phyloP scores from a whole-genome alignment of 2,329 filamentous ascomycete species.

The Penicillium sclerotigenum region DNA sequence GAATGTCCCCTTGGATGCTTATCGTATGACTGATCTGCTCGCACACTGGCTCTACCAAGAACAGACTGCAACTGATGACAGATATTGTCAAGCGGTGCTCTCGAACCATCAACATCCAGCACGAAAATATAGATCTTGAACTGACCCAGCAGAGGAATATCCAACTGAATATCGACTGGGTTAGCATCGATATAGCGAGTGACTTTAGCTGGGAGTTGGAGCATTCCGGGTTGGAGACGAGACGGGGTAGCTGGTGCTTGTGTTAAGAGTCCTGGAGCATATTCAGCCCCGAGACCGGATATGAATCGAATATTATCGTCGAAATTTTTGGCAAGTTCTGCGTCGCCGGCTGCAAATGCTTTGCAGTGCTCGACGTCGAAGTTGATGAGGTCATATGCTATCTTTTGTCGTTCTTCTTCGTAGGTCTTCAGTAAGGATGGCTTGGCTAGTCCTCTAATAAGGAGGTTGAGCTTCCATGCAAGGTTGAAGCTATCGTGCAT shows the following conservation, averaged over 20 bases:
- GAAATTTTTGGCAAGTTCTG: constrained; percentile 66
- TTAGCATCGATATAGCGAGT: constrained; percentile 75
- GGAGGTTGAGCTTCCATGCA: constrained; percentile 36
- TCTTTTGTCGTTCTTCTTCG: constrained; percentile 31
- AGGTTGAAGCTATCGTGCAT: constrained; percentile 39
- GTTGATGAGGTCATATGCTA: constrained; percentile 31
- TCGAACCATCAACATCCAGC: constrained; percentile 57
- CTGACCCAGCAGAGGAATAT: constrained; percentile 73
- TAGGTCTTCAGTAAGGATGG: constrained; percentile 29
- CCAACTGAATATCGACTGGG: constrained; percentile 71
- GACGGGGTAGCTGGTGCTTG: constrained; percentile 31
- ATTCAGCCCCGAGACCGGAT: constrained; percentile 67
- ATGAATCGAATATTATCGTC: constrained; percentile 70
- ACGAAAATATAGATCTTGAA: constrained; percentile 73
- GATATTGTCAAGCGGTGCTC: constrained; percentile 59
- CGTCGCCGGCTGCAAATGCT: constrained; percentile 59
- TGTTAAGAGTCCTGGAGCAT: constrained; percentile 63
- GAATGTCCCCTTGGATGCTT: constrained; percentile 56
- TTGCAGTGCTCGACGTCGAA: constrained; percentile 47
- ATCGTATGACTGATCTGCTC: constrained; percentile 61
- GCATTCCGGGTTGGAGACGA: constrained; percentile 40
- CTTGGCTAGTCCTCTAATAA: constrained; percentile 25
- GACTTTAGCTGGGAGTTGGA: constrained; percentile 65
- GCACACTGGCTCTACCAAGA: constrained; percentile 58
- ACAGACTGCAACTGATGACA: constrained; percentile 54